Conservation (phyloP, 2,329 filamentous ascomycete species). For the Pseudocercospora crystallina region DNA sequence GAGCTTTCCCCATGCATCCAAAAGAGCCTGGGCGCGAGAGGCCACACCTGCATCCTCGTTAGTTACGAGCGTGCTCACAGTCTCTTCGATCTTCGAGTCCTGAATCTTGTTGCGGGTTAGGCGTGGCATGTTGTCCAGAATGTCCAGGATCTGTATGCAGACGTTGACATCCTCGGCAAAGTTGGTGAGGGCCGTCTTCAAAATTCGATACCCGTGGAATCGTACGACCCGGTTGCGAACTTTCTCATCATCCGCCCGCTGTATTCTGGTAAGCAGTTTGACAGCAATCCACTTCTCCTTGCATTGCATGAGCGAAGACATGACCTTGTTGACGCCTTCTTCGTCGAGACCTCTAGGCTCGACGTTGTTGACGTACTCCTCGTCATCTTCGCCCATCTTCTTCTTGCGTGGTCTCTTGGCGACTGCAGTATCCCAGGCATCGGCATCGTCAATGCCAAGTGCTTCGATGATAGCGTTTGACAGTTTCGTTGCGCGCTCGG, state of each 20-base stretch:
- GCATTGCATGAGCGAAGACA: conserved; percentile 95
- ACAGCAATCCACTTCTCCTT: conserved; percentile 99
- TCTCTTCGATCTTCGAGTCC: conserved; percentile 89
- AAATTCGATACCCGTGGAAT: conserved; percentile 95
- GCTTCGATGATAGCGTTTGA: conserved; percentile 89
- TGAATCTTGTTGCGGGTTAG: conserved; percentile 96
- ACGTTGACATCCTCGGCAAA: conserved; percentile 91
- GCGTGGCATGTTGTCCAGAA: conserved; percentile 83
- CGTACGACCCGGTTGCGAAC: conserved; percentile 86
- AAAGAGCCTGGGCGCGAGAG: conserved; percentile 66
- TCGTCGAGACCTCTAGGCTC: conserved; percentile 77
- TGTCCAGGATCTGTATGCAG: conserved; percentile 82
- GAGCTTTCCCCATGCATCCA: conserved; percentile 85
- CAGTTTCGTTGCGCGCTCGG: conserved; percentile 88
- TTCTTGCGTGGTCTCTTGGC: conserved; percentile 91
- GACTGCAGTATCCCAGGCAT: conserved; percentile 87
- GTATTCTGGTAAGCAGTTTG: conserved; percentile 86
- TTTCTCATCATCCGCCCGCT: conserved; percentile 79
- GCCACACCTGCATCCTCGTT: conserved; percentile 69
- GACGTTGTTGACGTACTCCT: conserved; percentile 91
- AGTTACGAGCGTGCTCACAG: conserved; percentile 67
- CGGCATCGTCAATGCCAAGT: conserved; percentile 87
- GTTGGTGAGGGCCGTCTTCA: conserved; percentile 80
- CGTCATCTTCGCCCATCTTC: conserved; percentile 85
- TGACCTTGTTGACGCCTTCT: conserved; percentile 85